These are phyloP conservation scores for Cardiosporidium cionae DNA, from an alignment of 169 alveolate genomes.

Conservation along the genomic window DNA sequence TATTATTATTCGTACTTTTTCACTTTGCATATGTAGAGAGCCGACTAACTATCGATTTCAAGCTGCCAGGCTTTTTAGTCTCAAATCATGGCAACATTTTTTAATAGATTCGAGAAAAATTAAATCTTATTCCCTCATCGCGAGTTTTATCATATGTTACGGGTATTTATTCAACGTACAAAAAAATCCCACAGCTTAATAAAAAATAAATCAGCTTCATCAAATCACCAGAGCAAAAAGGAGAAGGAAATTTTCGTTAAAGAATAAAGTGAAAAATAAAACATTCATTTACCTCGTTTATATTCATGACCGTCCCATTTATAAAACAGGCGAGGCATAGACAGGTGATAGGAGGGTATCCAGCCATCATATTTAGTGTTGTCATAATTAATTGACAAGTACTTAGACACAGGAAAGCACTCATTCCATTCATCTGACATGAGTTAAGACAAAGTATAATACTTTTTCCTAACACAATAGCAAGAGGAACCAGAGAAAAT, in stretches of 20 bases:
- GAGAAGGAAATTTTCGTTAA: not conserved
- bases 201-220: too few relatives aligned
- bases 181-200: too few relatives aligned
- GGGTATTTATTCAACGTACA: too few relatives aligned
- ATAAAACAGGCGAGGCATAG: conserved; percentile 28
- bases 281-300: conserved; percentile 2
- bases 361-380: conserved; percentile 21
- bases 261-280: not conserved
- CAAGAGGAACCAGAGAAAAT: too few relatives aligned
- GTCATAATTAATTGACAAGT: conserved; percentile 33
- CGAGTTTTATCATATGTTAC: too few relatives aligned
- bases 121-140: too few relatives aligned
- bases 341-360: conserved; percentile 34
- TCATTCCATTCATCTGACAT: conserved; percentile 36
- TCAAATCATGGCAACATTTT: too few relatives aligned
- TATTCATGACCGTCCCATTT: conserved; percentile 23
- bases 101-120: too few relatives aligned
- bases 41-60: too few relatives aligned
- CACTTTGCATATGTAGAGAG: not conserved
- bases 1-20: not conserved
- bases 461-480: too few relatives aligned
- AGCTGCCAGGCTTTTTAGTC: too few relatives aligned
- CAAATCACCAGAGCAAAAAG: too few relatives aligned
- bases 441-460: not conserved
- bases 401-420: conserved; percentile 34